phyloP scores from a whole-genome alignment of 768 basidiomycete genomes.

The Leucocoprinus sp. region DNA sequence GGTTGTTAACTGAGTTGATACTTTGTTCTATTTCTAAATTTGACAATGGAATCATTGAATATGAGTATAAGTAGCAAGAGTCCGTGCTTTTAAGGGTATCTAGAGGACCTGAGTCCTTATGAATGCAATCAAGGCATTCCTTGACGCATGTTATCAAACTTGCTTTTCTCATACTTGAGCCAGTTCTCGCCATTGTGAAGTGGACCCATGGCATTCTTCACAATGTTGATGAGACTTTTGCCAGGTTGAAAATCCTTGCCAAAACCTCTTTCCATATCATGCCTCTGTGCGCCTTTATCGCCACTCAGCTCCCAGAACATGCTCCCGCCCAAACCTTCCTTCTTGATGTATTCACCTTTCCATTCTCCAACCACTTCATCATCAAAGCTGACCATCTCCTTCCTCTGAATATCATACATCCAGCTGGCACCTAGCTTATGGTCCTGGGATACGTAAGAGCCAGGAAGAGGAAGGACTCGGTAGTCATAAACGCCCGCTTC shows the following conservation, averaged over 20 bases:
- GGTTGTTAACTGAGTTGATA: conserved; percentile 36
- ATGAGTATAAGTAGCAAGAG: too few species aligned
- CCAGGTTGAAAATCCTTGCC: conserved; percentile 73
- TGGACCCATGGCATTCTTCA: conserved; percentile 72
- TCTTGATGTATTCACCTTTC: conserved; percentile 78
- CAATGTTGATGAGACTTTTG: conserved; percentile 60
- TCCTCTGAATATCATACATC: conserved; percentile 65
- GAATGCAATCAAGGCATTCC: conserved; percentile 40
- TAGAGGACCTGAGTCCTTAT: conserved; percentile 31
- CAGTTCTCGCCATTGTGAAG: conserved; percentile 53
- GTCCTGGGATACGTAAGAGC: conserved; percentile 59
- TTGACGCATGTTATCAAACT: conserved; percentile 71
- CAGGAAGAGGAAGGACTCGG: conserved; percentile 75
- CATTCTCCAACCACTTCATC: conserved; percentile 53
- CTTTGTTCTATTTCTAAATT: conserved; percentile 30
- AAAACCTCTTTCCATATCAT: conserved; percentile 65
- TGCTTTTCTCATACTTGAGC: conserved; percentile 67
- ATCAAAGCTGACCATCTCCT: conserved; percentile 83
- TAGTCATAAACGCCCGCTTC: conserved; percentile 92
- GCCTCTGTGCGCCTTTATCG: conserved; percentile 63
- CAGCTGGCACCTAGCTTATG: conserved; percentile 67
- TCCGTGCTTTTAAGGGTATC: too few species aligned
- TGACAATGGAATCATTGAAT: too few species aligned
- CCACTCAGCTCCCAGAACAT: conserved; percentile 96
- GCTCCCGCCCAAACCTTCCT: conserved; percentile 73